Conservation (phyloP, 2,329 filamentous ascomycete species). For the Cadophora sp. region DNA sequence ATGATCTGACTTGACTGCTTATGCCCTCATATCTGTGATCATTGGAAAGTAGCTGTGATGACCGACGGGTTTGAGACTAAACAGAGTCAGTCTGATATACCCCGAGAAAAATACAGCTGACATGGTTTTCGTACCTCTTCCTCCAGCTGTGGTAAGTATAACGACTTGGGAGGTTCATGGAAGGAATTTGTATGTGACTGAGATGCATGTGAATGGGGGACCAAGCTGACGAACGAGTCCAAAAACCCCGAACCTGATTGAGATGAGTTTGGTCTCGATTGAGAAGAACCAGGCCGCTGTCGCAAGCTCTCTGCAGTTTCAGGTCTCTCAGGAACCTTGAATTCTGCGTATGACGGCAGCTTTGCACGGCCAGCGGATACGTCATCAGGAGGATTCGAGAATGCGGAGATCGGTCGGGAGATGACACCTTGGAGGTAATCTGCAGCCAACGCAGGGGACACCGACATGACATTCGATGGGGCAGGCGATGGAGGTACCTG, state of each 20-base stretch:
- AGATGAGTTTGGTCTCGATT: background rate
- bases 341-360: background rate
- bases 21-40: background rate
- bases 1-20: background rate
- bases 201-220: background rate
- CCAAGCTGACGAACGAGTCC: background rate
- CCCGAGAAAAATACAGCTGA: background rate
- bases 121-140: background rate
- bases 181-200: background rate
- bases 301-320: constrained; percentile 3
- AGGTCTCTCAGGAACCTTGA: constrained; percentile 19
- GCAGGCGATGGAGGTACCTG: background rate
- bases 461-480: background rate
- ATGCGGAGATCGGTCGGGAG: constrained; percentile 8
- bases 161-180: background rate
- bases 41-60: background rate
- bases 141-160: background rate
- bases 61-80: background rate
- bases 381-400: background rate
- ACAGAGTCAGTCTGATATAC: background rate
- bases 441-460: background rate
- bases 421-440: background rate
- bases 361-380: background rate
- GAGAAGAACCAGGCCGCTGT: background rate
- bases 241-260: background rate